A percentile compares a stretch with the other conserved stretches of the same genome.
phyloP scores from a whole-genome alignment of 2,329 filamentous ascomycete species.

The Geosmithia flava region DNA sequence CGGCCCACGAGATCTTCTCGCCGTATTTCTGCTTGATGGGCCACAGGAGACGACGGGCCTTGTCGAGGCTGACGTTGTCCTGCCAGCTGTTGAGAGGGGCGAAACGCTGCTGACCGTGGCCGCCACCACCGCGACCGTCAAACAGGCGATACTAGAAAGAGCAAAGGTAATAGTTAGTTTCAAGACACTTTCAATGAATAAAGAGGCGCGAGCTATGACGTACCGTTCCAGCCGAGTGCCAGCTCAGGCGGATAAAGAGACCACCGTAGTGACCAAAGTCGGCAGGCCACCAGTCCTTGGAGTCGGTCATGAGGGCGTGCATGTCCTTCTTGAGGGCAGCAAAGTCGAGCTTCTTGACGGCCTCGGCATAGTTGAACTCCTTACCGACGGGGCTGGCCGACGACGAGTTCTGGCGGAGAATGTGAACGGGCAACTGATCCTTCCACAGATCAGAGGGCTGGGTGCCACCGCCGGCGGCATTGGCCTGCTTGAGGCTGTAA shows the following conservation, averaged over 20 bases:
- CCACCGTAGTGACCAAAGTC: constrained; percentile 75
- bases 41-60: constrained; percentile 68
- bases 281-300: constrained; percentile 71
- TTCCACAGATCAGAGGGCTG: constrained; percentile 67
- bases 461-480: constrained; percentile 50
- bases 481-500: constrained; percentile 12
- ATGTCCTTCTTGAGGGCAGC: constrained; percentile 63
- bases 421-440: constrained; percentile 51
- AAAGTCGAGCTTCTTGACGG: constrained; percentile 57
- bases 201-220: not conserved
- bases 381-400: constrained; percentile 50
- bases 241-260: constrained; percentile 69
- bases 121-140: constrained; percentile 1
- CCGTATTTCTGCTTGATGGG: constrained; percentile 80
- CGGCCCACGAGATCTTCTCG: constrained; percentile 72
- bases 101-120: constrained; percentile 17
- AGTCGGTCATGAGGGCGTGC: constrained; percentile 59
- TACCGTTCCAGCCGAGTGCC: constrained; percentile 63
- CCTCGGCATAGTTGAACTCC: constrained; percentile 60
- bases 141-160: constrained; percentile 45
- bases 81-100: constrained; percentile 73
- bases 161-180: not conserved
- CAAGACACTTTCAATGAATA: not conserved
- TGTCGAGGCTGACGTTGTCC: constrained; percentile 67
- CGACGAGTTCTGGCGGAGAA: constrained; percentile 58